Evolutionary conservation across 148 eudicot genomes (phyloP).

Genomic region (Hydrangea macrophylla): DNA sequence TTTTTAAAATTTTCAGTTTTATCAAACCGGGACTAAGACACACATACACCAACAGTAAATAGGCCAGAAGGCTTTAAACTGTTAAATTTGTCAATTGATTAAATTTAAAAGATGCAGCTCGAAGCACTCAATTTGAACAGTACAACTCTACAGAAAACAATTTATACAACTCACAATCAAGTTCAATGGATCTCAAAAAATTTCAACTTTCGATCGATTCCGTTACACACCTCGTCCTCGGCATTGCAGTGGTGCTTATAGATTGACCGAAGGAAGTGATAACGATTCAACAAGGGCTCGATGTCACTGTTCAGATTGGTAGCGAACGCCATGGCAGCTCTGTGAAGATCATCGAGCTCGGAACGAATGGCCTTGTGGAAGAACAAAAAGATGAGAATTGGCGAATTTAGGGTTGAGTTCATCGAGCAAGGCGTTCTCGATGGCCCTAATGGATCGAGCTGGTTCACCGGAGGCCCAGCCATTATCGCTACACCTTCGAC

Average conservation of each 20-base stretch:
- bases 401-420: constrained; percentile 53
- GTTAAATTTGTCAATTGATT: not conserved
- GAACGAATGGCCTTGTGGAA: constrained; percentile 82
- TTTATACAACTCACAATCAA: not conserved
- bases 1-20: too few species aligned
- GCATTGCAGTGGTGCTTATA: constrained; percentile 92
- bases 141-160: too few species aligned
- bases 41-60: too few species aligned
- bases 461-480: constrained; percentile 54
- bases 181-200: not conserved
- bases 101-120: not conserved
- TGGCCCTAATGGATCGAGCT: constrained; percentile 35
- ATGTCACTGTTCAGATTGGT: constrained; percentile 54
- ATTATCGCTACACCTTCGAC: constrained; percentile 69
- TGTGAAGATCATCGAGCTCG: constrained; percentile 78
- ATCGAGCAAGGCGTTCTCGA: constrained; percentile 23
- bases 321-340: constrained; percentile 66
- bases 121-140: not conserved
- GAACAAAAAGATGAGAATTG: constrained; percentile 76
- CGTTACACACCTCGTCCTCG: constrained; percentile 71
- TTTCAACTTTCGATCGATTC: not conserved
- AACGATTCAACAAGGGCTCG: constrained; percentile 61
- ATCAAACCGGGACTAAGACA: too few species aligned
- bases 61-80: too few species aligned
- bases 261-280: constrained; percentile 66